Evolutionary conservation across 1,139 yeast genomes (phyloP), one percentile per base, ranked within the genome.

Genomic region (Yamadazyma triangularis): DNA sequence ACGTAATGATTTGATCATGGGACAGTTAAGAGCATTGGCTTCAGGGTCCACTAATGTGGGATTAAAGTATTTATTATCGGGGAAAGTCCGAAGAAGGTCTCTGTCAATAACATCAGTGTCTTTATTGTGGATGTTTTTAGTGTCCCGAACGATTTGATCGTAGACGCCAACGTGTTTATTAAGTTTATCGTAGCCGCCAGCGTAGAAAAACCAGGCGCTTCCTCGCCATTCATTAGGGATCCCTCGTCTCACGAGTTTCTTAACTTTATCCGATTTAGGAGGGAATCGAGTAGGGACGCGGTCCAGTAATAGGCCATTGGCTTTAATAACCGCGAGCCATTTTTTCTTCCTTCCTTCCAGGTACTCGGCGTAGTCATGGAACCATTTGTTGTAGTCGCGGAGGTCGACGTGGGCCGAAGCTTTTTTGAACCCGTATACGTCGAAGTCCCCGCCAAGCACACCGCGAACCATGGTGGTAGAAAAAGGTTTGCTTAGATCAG

Each of bases 151-250:
- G 22, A 89, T 66, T 41, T 69, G 68, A 28, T 79, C 84, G 54
- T 88, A 91, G 2, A 85, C 70, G 1, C 94, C 95, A 9, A 64
- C 64, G 50, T 86, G 77, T 27, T 76, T 76, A 42, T 76, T 78
- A 35, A 86, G 56, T 41, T 71, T 73, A 35, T 87, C 95, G 38
- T 78, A 71, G 2, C 96, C 97, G n/a, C 81, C 79, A n/a, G 95
- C 95, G 55, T 86, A 89, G 62, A 77, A 82, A 66, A 91, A 91
- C 98, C 98, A 91, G 1, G 96, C 96, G 44, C 77, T 77, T 0
- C 97, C 98, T 44, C 98, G 65, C 96, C 96, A 89, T 52, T 87
- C 96, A 0, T 95, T 89, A 0, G 98, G 97, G 8, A 91, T 81
- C 6, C 98, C 98, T 51, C 85, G 82, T 35, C 97, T 71, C 10